Evolutionary conservation across 2,329 filamentous ascomycete genomes (phyloP).

Genomic region (Pseudogymnoascus sp.): DNA sequence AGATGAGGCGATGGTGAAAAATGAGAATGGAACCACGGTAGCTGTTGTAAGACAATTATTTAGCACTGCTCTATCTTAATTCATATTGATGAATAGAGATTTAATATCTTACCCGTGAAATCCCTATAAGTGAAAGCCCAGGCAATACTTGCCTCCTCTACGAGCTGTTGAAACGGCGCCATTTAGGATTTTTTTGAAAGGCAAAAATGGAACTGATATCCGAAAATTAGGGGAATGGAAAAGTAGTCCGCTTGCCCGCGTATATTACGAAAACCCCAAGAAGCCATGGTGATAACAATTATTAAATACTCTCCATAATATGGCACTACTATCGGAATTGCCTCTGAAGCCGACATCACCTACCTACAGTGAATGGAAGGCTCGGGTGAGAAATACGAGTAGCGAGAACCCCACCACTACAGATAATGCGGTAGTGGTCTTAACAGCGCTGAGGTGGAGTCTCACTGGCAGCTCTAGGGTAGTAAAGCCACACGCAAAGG

Average conservation of each 20-base stretch:
- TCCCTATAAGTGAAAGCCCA: background rate
- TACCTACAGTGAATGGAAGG: no score
- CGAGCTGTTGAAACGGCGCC: background rate
- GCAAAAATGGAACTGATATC: conserved; percentile 20
- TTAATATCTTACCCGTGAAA: background rate
- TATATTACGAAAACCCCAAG: no score
- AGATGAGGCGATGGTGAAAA: background rate
- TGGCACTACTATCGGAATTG: background rate
- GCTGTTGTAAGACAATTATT: background rate
- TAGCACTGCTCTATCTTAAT: background rate
- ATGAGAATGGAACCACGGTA: background rate
- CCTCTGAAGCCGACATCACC: background rate
- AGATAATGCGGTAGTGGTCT: no score
- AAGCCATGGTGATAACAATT: no score
- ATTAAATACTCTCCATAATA: no score
- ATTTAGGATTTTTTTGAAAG: background rate
- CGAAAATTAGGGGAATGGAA: no score
- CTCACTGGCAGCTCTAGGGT: no score
- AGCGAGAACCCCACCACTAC: no score
- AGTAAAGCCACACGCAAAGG: no score
- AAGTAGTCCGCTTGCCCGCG: no score
- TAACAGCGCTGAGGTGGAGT: no score
- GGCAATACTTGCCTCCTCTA: background rate
- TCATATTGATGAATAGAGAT: background rate
- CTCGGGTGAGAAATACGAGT: no score